Evolutionary conservation across 2,329 filamentous ascomycete species (phyloP), one percentile per base, ranked within the genome.

Genomic region (Diplodia intermedia): DNA sequence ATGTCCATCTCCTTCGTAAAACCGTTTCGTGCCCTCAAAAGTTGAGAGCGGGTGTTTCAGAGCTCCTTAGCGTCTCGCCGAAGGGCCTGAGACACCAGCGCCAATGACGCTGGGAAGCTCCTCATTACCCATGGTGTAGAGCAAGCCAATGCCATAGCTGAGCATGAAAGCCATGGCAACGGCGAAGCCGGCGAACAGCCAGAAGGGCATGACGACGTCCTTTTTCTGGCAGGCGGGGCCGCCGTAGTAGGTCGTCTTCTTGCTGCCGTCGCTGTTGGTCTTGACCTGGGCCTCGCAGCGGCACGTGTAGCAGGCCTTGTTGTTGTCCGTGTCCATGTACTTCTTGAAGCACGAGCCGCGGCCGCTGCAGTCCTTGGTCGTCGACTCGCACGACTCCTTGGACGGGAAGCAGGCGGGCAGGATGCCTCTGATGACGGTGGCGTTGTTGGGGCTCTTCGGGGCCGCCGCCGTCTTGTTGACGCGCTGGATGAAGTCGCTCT

Each of bases 21-120:
- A n/a, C 23, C 15, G 33, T 15, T 15, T 29, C 26, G 36, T 26
- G 14, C 55, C 15, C 36, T 38, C 9, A 11, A 18, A n/a, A 8
- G 20, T 38, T 33, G 20, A 8, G 29, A 38, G 18, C 38, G 52
- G 29, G 18, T 15, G 11, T 2, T 14, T 12, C 9, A 18, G 11
- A 23, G 26, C 31, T 23, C 14, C 31, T 76, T 79, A 84, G 73
- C 83, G 82, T 68, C 76, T 78, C 31, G 75, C 72, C 62, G 77
- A 93, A 40, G 89, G 85, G 69, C 89, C 87, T 71, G 90, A 91
- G 47, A 99, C 94, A 71, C 95, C 95, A 57, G 95, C 95, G n/a
- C 93, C 93, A 79, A 99, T 94, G 9, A 99, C 94, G 73, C 93
- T 93, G 0, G 95, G 95, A 71, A 98, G 84, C 80, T 93, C 91